Evolutionary conservation across 805 yeast genomes (phyloP), one percentile per base, ranked within the genome.

Genomic region (Ogataea zsoltii): DNA sequence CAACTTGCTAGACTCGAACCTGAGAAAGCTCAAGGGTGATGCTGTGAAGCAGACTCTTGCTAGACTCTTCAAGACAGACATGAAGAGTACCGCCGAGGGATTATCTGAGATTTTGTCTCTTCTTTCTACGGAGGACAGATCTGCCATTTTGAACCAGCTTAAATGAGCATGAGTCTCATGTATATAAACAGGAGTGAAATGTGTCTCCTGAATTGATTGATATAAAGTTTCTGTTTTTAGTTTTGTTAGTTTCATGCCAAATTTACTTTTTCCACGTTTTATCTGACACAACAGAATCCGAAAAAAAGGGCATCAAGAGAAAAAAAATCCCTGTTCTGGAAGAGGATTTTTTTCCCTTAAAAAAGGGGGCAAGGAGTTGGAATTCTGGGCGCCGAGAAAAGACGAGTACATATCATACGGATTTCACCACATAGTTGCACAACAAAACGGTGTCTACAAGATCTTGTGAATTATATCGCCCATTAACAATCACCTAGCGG

Each of bases 11-110:
- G 85, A 85, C 49, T 70, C 75, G 40, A 74, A 73, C 55, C 73
- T 87, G 57, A 82, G 76, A 61, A 77, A 78, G 51, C 72, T 87
- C 68, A 83, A 82, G 69, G 67, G 75, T 42, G 94, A 86, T 62
- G 72, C 79, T 33, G 76, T 81, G 51, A 85, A 85, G 53, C 82
- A 79, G 63, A 79, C 77, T 36, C 69, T 87, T 59, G 81, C 85
- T 36, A 76, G 75, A 54, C 67, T 82, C 46, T 71, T 80, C 54
- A 77, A 82, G 71, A 67, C 67, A 49, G 82, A 80, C 48, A 50
- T 64, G 71, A 76, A 67, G 71, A 69, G 62, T 66, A 76, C 82
- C 36, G 70, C 80, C 41, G 72, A 70, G 58, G 83, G 84, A 55
- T 66, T 80, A 50, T 66, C 77, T 33, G 84, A 79, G 59, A 77